These are phyloP conservation scores for Lachnellula subtilissima DNA, from an alignment of 2,329 filamentous ascomycete species.

Conservation along the genomic window DNA sequence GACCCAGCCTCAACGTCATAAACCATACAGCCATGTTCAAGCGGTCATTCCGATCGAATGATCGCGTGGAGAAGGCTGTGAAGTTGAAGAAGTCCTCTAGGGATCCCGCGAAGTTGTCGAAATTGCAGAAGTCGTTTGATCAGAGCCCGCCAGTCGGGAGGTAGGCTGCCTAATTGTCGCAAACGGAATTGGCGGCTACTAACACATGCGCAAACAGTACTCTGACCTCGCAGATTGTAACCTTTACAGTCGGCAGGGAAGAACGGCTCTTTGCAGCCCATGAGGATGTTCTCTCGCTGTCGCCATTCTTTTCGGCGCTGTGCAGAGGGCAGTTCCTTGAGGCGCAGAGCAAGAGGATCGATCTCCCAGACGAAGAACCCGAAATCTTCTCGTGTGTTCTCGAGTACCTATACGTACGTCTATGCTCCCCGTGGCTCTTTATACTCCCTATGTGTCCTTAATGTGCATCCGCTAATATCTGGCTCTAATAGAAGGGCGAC, in stretches of 20 bases:
- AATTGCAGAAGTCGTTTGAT: slow-evolving; percentile 79
- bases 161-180: slow-evolving; percentile 30
- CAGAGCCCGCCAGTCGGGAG: slow-evolving; percentile 45
- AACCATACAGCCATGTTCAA: slow-evolving; percentile 70
- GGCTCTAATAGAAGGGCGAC: slow-evolving; percentile 62
- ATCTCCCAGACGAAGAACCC: slow-evolving; percentile 78
- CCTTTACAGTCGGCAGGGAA: slow-evolving; percentile 73
- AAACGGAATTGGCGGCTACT: slow-evolving; percentile 13
- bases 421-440: not conserved
- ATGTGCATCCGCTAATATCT: not conserved
- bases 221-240: slow-evolving; percentile 67
- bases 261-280: slow-evolving; percentile 88
- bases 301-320: slow-evolving; percentile 70
- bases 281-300: slow-evolving; percentile 74
- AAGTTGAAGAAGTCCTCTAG: slow-evolving; percentile 76
- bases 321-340: slow-evolving; percentile 60
- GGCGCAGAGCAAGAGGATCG: slow-evolving; percentile 63
- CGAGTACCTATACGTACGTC: slow-evolving; percentile 60
- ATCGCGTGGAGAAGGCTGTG: slow-evolving; percentile 83
- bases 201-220: slow-evolving; percentile 37
- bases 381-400: slow-evolving; percentile 88
- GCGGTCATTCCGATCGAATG: slow-evolving; percentile 78
- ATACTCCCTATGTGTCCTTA: not conserved
- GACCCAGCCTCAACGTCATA: slow-evolving; percentile 18
- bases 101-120: slow-evolving; percentile 75